A percentile compares a stretch with the other conserved stretches of the same genome.
Evolutionary conservation across 139 green algal genomes (phyloP).

Genomic region (Chlamydomonas incerta): DNA sequence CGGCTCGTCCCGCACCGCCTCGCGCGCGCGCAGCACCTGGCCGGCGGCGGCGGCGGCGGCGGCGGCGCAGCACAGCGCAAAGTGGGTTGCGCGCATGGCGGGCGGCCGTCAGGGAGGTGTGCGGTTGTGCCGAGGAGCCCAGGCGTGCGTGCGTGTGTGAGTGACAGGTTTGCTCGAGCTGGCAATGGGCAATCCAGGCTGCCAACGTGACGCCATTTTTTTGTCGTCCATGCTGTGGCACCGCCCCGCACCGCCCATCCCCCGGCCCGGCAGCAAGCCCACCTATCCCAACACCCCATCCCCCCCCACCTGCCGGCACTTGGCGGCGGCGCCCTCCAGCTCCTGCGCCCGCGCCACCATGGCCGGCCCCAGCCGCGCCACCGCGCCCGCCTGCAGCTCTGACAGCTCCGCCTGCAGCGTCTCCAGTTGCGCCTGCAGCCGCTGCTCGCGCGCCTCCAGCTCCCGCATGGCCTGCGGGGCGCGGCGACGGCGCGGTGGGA

Average conservation of each 20-base stretch:
- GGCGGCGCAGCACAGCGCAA: background rate
- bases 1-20: background rate
- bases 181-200: no score
- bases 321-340: background rate
- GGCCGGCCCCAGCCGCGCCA: constrained; percentile 9
- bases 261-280: background rate
- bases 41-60: no score
- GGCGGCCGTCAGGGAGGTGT: no score
- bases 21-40: no score
- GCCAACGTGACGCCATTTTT: no score
- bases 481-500: no score
- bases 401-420: constrained; percentile 7
- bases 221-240: no score
- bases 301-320: background rate
- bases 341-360: constrained; percentile 16
- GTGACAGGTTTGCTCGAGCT: no score
- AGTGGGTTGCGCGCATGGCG: no score
- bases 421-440: constrained; percentile 19
- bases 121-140: no score
- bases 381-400: constrained; percentile 16
- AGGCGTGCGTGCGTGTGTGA: no score
- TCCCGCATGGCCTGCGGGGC: constrained; percentile 6
- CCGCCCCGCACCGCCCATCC: background rate
- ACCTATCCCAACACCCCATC: background rate
- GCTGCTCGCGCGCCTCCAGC: constrained; percentile 7